Evolutionary conservation across 176 grass and related monocot genomes (phyloP).

Genomic region (Carex kokanica): DNA sequence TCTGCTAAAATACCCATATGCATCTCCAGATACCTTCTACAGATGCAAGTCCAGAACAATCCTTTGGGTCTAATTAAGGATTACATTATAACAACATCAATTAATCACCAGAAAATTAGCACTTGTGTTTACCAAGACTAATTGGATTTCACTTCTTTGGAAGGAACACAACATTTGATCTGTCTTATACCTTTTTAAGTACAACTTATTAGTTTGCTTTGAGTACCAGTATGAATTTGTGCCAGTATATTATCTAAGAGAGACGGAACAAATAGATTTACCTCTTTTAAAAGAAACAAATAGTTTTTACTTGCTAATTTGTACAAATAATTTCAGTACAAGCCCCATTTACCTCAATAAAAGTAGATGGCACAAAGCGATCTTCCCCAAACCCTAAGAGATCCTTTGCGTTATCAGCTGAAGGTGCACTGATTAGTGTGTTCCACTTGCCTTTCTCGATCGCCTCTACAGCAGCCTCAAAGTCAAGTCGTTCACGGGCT

Average conservation of each 20-base stretch:
- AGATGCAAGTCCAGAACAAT: not conserved
- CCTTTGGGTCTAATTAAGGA: slow-evolving; percentile 5
- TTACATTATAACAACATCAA: not conserved
- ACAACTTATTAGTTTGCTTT: not conserved
- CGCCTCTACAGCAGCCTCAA: slow-evolving; percentile 83
- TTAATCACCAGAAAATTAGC: not conserved
- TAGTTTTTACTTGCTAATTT: too few species aligned
- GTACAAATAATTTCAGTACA: too few species aligned
- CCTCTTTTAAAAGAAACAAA: too few species aligned
- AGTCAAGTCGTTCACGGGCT: slow-evolving; percentile 84
- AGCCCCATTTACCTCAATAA: too few species aligned
- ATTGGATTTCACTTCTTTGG: not conserved
- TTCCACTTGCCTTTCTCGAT: slow-evolving; percentile 69
- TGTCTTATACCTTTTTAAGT: not conserved
- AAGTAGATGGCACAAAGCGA: too few species aligned
- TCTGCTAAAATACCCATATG: not conserved
- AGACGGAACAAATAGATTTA: not conserved
- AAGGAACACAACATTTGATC: not conserved
- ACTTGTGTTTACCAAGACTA: not conserved
- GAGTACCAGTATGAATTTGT: not conserved
- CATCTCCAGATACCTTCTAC: not conserved
- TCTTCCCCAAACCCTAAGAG: too few species aligned
- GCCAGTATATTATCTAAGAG: not conserved
- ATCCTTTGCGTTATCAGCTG: slow-evolving; percentile 8
- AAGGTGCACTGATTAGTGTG: slow-evolving; percentile 35